A percentile compares a stretch with the other conserved stretches of the same genome.
phyloP scores from a whole-genome alignment of 2,329 filamentous ascomycete genomes.

The Kalmusia sp. region DNA sequence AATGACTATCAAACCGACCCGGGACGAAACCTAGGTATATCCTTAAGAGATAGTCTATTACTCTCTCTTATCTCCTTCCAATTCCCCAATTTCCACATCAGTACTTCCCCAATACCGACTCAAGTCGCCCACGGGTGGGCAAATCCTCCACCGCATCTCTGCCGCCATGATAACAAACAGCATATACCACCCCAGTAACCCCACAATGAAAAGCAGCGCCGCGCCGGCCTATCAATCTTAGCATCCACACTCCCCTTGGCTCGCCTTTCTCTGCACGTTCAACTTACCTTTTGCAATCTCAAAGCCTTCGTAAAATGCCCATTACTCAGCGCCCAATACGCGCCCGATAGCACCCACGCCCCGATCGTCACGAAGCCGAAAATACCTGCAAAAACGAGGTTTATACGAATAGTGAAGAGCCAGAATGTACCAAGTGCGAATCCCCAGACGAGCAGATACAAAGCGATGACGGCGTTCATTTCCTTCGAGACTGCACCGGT shows the following conservation, averaged over 20 bases:
- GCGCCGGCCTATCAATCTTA: constrained; percentile 38
- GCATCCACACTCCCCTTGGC: background rate
- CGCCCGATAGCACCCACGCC: constrained; percentile 55
- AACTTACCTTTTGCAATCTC: constrained; percentile 55
- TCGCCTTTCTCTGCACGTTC: too few species aligned
- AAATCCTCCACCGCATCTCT: constrained; percentile 60
- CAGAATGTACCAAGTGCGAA: constrained; percentile 61
- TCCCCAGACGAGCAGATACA: constrained; percentile 62
- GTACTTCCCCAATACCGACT: constrained; percentile 55
- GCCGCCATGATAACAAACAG: constrained; percentile 61
- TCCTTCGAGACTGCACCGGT: constrained; percentile 52
- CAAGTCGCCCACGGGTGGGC: constrained; percentile 59
- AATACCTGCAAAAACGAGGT: constrained; percentile 58
- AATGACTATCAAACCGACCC: too few species aligned
- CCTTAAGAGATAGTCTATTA: too few species aligned
- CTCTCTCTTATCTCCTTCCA: constrained; percentile 37
- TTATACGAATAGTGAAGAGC: constrained; percentile 60
- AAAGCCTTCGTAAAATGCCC: constrained; percentile 53
- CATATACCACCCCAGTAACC: constrained; percentile 60
- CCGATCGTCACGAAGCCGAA: constrained; percentile 57
- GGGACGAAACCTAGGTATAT: too few species aligned
- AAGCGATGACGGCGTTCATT: constrained; percentile 57
- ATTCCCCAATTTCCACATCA: constrained; percentile 32
- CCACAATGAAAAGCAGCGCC: constrained; percentile 54
- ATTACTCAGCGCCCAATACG: constrained; percentile 57